phyloP scores from a whole-genome alignment of 441 rosid genomes.

The Erodium moschatum region DNA sequence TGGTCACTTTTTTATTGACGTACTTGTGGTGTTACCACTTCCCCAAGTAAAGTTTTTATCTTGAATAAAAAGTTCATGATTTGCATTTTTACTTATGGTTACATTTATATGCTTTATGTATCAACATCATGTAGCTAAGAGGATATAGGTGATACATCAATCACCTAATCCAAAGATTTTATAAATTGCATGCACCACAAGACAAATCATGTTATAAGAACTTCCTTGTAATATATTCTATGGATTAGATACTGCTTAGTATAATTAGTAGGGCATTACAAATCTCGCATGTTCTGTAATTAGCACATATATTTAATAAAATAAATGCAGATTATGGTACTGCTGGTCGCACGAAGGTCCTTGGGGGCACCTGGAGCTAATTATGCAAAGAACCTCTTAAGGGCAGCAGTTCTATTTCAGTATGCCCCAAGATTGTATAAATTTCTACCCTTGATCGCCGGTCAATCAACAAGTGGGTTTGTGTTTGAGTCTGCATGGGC shows the following conservation, averaged over 20 bases:
- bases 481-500: constrained; percentile 90
- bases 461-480: constrained; percentile 61
- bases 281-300: background rate
- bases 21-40: constrained; percentile 63
- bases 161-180: constrained; percentile 1
- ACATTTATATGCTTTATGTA: too few species aligned
- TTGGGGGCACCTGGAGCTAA: constrained; percentile 49
- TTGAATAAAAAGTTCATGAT: constrained; percentile 7
- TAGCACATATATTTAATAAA: background rate
- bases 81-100: background rate
- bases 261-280: background rate
- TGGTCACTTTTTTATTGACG: constrained; percentile 51
- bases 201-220: background rate
- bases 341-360: constrained; percentile 34
- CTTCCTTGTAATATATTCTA: background rate
- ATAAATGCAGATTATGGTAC: constrained; percentile 48
- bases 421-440: constrained; percentile 67
- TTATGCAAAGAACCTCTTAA: constrained; percentile 56
- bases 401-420: constrained; percentile 53
- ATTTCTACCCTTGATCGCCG: constrained; percentile 61
- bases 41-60: constrained; percentile 52
- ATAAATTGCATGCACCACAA: background rate
- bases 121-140: too few species aligned
- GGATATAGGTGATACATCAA: too few species aligned
- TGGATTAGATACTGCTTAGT: background rate